Percentiles rank a stretch among this genome's conserved stretches.
phyloP scores from a whole-genome alignment of 2,329 filamentous ascomycete genomes.

The Epichloe gansuensis region DNA sequence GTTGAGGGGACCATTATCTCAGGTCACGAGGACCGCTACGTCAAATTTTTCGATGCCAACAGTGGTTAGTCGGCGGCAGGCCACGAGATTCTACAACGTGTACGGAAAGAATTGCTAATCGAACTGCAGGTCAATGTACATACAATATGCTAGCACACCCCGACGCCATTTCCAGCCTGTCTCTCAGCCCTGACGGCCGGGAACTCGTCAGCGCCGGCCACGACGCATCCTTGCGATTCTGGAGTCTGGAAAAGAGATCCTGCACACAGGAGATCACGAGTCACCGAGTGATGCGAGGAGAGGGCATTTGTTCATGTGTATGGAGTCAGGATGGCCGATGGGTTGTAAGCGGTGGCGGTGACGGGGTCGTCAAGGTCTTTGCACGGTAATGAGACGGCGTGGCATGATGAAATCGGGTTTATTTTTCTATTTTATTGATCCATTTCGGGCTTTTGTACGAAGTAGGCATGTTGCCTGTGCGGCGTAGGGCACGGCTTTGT shows the following conservation, averaged over 20 bases:
- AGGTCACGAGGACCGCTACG: slow-evolving; percentile 90
- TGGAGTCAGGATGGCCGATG: slow-evolving; percentile 94
- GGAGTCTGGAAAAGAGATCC: slow-evolving; percentile 87
- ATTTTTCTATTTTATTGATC: background rate
- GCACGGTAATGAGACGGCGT: slow-evolving; percentile 30
- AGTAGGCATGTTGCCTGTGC: slow-evolving; percentile 6
- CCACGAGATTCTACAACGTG: background rate
- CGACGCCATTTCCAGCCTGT: slow-evolving; percentile 80
- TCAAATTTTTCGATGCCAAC: slow-evolving; percentile 96
- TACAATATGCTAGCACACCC: slow-evolving; percentile 98
- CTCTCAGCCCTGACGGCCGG: slow-evolving; percentile 80
- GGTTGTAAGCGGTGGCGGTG: slow-evolving; percentile 88
- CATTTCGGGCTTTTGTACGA: background rate
- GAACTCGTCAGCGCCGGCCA: slow-evolving; percentile 94
- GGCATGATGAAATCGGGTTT: background rate
- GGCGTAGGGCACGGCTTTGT: slow-evolving; percentile 3
- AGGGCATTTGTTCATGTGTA: slow-evolving; percentile 85
- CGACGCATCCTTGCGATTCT: slow-evolving; percentile 90
- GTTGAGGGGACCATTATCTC: slow-evolving; percentile 92
- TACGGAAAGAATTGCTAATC: background rate
- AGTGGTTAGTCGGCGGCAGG: slow-evolving; percentile 57
- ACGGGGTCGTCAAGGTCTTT: slow-evolving; percentile 92
- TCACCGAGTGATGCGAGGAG: slow-evolving; percentile 87
- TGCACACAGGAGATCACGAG: slow-evolving; percentile 93
- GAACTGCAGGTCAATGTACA: slow-evolving; percentile 78